These are phyloP conservation scores for Fonsecaea pedrosoi DNA, from an alignment of 2,329 filamentous ascomycete genomes.

Conservation along the genomic window DNA sequence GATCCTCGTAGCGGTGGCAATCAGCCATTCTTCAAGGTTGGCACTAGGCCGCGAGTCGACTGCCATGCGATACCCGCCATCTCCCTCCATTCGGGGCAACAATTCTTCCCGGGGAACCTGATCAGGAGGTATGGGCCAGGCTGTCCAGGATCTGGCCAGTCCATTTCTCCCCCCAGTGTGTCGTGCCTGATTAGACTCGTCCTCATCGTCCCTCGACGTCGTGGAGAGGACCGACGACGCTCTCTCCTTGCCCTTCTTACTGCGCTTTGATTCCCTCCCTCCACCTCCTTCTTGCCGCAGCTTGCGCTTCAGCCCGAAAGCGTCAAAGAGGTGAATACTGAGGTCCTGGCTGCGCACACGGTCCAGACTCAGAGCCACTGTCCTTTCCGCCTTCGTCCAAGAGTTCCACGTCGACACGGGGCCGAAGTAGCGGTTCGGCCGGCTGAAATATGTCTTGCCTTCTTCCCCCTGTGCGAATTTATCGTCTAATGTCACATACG, in stretches of 20 bases:
- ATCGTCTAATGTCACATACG: slow-evolving; percentile 9
- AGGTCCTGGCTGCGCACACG: slow-evolving; percentile 71
- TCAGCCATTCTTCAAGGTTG: slow-evolving; percentile 72
- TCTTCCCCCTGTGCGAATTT: slow-evolving; percentile 26
- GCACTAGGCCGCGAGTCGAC: slow-evolving; percentile 56
- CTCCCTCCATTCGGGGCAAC: slow-evolving; percentile 43
- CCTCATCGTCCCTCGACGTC: not conserved
- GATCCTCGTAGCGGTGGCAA: slow-evolving; percentile 68
- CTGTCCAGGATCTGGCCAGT: slow-evolving; percentile 72
- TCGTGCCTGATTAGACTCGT: slow-evolving; percentile 37
- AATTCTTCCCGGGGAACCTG: slow-evolving; percentile 67
- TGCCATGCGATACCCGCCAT: slow-evolving; percentile 13
- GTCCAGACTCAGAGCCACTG: slow-evolving; percentile 68
- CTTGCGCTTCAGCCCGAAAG: slow-evolving; percentile 69
- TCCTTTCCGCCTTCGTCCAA: slow-evolving; percentile 86
- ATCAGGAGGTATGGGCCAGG: slow-evolving; percentile 76
- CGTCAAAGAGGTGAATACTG: slow-evolving; percentile 78
- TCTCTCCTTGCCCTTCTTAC: slow-evolving; percentile 27
- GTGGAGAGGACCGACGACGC: slow-evolving; percentile 15
- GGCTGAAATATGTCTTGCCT: slow-evolving; percentile 42
- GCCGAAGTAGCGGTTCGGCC: slow-evolving; percentile 78
- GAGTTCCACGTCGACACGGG: slow-evolving; percentile 74
- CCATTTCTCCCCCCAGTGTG: slow-evolving; percentile 44
- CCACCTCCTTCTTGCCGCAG: slow-evolving; percentile 24
- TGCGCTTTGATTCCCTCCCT: slow-evolving; percentile 10